These are phyloP conservation scores for Talinum fruticosum DNA, from an alignment of 148 eudicot species.

Conservation along the genomic window DNA sequence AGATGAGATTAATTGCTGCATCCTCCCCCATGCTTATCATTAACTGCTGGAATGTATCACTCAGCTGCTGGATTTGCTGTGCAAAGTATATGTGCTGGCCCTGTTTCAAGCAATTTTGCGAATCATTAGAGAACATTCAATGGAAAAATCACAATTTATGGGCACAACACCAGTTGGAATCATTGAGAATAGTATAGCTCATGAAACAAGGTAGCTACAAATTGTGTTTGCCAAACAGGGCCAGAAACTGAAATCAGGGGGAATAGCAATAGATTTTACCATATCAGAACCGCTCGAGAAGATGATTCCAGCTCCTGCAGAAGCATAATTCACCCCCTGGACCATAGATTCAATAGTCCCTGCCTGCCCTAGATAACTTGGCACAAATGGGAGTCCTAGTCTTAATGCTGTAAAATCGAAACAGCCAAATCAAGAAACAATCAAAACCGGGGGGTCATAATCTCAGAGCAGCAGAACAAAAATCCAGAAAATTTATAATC, in stretches of 20 bases:
- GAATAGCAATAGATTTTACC: conserved; percentile 33
- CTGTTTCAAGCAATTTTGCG: conserved; percentile 24
- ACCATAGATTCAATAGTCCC: conserved; percentile 66
- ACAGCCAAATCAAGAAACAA: conserved; percentile 1
- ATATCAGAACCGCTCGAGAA: conserved; percentile 89
- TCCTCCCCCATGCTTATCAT: conserved; percentile 71
- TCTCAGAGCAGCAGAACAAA: not conserved
- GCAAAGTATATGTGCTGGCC: conserved; percentile 84
- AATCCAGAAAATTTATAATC: not conserved
- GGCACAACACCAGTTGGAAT: not conserved
- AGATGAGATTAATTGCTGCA: conserved; percentile 51
- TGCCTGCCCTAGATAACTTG: conserved; percentile 70
- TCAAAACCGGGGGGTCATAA: not conserved
- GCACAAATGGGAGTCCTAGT: conserved; percentile 82
- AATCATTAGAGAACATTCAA: not conserved
- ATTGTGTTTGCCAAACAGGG: too few relatives aligned
- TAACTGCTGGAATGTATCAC: conserved; percentile 75
- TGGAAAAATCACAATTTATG: not conserved
- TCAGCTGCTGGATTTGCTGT: conserved; percentile 83
- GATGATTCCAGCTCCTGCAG: conserved; percentile 96
- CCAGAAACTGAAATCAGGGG: not conserved
- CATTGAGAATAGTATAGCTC: too few relatives aligned
- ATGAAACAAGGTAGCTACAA: not conserved
- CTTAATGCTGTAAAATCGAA: conserved; percentile 44
- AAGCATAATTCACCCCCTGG: conserved; percentile 92